Evolutionary conservation across 345 rosid species (phyloP).

Genomic region (Eutrema yunnanense): DNA sequence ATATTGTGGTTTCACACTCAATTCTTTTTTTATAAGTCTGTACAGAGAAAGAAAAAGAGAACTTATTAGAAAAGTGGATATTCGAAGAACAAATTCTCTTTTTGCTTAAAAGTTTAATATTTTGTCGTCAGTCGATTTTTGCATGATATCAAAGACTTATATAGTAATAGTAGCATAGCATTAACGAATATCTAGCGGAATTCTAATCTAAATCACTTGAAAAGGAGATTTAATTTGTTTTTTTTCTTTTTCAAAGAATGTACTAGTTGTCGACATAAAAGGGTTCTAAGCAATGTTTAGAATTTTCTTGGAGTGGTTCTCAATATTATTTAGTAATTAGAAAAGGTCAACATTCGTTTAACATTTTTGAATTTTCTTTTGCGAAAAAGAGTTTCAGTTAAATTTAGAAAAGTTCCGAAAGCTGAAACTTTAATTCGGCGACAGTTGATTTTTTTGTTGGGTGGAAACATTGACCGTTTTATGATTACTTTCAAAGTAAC

Average conservation of each 20-base stretch:
- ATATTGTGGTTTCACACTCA: background rate
- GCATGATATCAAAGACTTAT: conserved; percentile 9
- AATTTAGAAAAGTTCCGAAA: conserved; percentile 20
- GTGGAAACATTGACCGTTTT: conserved; percentile 16
- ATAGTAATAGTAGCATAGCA: background rate
- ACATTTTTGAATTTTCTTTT: background rate
- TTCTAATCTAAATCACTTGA: background rate
- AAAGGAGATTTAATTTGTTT: background rate
- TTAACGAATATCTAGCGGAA: background rate
- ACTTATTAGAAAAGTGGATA: background rate
- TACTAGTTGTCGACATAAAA: background rate
- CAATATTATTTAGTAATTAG: background rate
- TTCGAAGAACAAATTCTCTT: background rate
- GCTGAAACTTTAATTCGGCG: conserved; percentile 17
- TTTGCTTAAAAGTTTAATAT: background rate
- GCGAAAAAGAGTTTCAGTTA: background rate
- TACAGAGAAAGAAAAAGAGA: background rate
- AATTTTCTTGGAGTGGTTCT: background rate
- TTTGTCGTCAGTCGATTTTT: background rate
- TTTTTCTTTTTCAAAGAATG: too few species aligned
- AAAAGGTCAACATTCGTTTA: background rate
- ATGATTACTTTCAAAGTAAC: conserved; percentile 1
- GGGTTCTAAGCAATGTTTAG: background rate
- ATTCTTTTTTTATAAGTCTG: background rate
- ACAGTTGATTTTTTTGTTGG: background rate